These are phyloP conservation scores for Chalaropsis ovoidea DNA, from an alignment of 2,329 filamentous ascomycete genomes.

Conservation along the genomic window DNA sequence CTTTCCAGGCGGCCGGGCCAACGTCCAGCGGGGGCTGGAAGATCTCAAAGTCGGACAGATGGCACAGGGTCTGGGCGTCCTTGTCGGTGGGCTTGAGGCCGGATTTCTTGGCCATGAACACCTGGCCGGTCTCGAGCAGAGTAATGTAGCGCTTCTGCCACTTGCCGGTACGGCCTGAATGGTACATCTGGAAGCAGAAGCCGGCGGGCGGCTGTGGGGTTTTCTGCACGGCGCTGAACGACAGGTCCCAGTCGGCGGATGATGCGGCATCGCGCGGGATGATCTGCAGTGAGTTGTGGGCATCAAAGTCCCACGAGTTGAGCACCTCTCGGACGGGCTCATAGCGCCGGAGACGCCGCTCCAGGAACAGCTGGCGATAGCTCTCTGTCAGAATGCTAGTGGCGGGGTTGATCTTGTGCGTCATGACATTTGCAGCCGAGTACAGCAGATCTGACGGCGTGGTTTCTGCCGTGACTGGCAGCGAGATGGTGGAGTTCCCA, in stretches of 20 bases:
- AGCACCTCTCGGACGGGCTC: conserved; percentile 78
- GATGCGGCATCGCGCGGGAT: conserved; percentile 51
- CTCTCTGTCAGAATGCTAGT: conserved; percentile 66
- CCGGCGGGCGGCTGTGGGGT: conserved; percentile 51
- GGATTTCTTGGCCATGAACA: conserved; percentile 58
- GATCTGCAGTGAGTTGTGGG: conserved; percentile 58
- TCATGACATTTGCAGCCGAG: conserved; percentile 53
- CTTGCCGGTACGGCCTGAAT: conserved; percentile 71
- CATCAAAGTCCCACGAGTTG: conserved; percentile 84
- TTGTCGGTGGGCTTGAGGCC: conserved; percentile 52
- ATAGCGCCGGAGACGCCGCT: conserved; percentile 73
- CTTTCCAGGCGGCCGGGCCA: conserved; percentile 40
- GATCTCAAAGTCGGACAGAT: conserved; percentile 85
- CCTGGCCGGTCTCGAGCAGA: conserved; percentile 62
- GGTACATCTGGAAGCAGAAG: conserved; percentile 61
- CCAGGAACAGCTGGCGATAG: conserved; percentile 64
- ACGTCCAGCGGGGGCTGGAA: conserved; percentile 55
- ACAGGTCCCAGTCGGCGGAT: conserved; percentile 51
- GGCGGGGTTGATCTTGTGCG: conserved; percentile 52
- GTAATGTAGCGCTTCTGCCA: conserved; percentile 82
- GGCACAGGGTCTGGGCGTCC: conserved; percentile 61
- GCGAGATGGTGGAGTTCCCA: conserved; percentile 54
- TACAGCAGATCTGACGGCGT: conserved; percentile 63
- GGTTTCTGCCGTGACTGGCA: conserved; percentile 66
- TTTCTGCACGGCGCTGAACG: conserved; percentile 52